Evolutionary conservation across 352 stramenopile genomes (phyloP).

Genomic region (Peronospora destructor): DNA sequence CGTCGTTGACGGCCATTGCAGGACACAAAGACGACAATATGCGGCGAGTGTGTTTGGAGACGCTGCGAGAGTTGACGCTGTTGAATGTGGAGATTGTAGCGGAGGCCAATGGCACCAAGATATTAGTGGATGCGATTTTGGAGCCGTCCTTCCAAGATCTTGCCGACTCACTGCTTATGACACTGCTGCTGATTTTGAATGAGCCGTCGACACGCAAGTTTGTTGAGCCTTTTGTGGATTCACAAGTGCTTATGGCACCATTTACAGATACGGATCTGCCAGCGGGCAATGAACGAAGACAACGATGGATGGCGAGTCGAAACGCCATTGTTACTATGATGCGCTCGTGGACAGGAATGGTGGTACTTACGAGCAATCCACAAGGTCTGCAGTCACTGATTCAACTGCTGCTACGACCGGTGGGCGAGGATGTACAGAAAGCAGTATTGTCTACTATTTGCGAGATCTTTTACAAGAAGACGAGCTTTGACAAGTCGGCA

Average conservation of each 20-base stretch:
- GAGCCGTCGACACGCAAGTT: slow-evolving; percentile 79
- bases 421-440: slow-evolving; percentile 86
- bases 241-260: slow-evolving; percentile 75
- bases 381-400: slow-evolving; percentile 82
- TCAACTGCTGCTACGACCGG: slow-evolving; percentile 79
- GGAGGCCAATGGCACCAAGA: slow-evolving; percentile 75
- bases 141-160: slow-evolving; percentile 85
- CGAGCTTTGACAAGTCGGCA: slow-evolving; percentile 64
- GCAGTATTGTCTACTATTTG: slow-evolving; percentile 83
- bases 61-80: slow-evolving; percentile 72
- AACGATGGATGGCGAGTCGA: slow-evolving; percentile 85
- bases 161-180: slow-evolving; percentile 78
- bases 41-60: slow-evolving; percentile 81
- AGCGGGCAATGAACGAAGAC: slow-evolving; percentile 73
- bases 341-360: slow-evolving; percentile 85
- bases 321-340: slow-evolving; percentile 88
- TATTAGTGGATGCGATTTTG: slow-evolving; percentile 81
- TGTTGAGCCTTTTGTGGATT: slow-evolving; percentile 85
- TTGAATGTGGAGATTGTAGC: slow-evolving; percentile 79
- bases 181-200: slow-evolving; percentile 79
- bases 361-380: slow-evolving; percentile 82
- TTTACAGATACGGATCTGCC: slow-evolving; percentile 86
- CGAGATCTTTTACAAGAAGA: slow-evolving; percentile 87
- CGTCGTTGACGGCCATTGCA: slow-evolving; percentile 75
- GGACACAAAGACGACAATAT: slow-evolving; percentile 88